Percentiles rank a stretch among this genome's conserved stretches.
These are phyloP conservation scores for Gynostemma pentaphyllum DNA, from an alignment of 306 rosid genomes.

Conservation along the genomic window DNA sequence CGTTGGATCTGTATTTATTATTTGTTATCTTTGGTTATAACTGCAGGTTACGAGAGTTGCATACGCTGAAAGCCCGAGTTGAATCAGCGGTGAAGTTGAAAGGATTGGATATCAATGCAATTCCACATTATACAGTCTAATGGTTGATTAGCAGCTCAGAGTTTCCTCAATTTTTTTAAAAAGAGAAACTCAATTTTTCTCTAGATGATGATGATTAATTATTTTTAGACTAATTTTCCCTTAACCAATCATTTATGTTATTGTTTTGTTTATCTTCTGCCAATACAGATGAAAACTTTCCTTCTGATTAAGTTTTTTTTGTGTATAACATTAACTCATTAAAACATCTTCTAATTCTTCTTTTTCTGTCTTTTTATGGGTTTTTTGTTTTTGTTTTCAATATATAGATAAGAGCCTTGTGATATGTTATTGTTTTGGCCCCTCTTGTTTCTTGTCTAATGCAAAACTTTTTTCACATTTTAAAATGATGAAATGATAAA, in stretches of 20 bases:
- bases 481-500: too few relatives aligned
- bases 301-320: neutral
- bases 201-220: neutral
- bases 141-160: constrained; percentile 6
- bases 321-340: neutral
- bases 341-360: neutral
- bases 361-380: too few relatives aligned
- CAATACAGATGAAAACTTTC: neutral
- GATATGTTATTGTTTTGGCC: too few relatives aligned
- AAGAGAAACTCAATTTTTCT: neutral
- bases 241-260: neutral
- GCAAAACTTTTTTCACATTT: too few relatives aligned
- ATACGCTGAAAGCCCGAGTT: constrained; percentile 86
- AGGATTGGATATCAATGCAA: constrained; percentile 85
- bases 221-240: neutral
- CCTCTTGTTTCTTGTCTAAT: too few relatives aligned
- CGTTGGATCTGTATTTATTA: too few relatives aligned
- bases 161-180: neutral
- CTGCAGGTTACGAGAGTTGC: constrained; percentile 79
- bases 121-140: constrained; percentile 83
- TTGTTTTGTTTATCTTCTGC: constrained; percentile 4
- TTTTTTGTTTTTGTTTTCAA: too few relatives aligned
- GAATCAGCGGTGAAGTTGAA: constrained; percentile 98
- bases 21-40: neutral
- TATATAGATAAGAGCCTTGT: too few relatives aligned